Base-by-base conservation (phyloP, 495 filamentous ascomycete genomes). In the Jackrogersella multiformis region DNA sequence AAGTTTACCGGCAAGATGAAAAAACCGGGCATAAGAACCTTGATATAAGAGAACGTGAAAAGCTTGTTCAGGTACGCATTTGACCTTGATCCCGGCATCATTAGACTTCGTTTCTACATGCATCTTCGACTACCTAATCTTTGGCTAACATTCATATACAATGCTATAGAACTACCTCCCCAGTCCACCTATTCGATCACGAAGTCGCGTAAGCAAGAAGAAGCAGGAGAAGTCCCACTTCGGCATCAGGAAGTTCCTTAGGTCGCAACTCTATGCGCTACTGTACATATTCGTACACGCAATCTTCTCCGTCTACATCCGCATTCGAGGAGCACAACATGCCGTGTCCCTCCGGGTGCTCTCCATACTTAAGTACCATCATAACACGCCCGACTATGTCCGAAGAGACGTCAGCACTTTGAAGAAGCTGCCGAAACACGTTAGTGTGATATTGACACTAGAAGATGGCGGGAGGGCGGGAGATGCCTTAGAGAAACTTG, bases 311-410 rank as follows among this genome's bases (percentile, higher is more conserved):
- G 81, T 97, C 68, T 93, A 95, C 71, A 86, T 97, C 46, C 92
- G 92, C 30, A 76, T 93, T 44, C 86, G 94, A 34, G 88, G 90
- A 71, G 85, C 87, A 34, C 96, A 91, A 73, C 91, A 94, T 77
- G 87, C 87, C 21, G 81, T 95, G 34, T 78, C 87, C 45, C 88
- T 93, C 73, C 88, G 88, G 24, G 77, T 93, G 55, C 83, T 93
- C 66, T 89, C 92, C 9, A 81, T 98, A 62, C 82, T 93, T 21
- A 91, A 93, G 71, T 91, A 99, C 78, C 96, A 98, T 76, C 94
- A 98, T 77, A 88, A 91, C 42, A 94, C 93, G 1, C 95, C 95
- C 15, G 92, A 96, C 79, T 82, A 96, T 60, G 96, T 99, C 66
- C 85, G 87, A 68, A 86, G 89, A 62, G 95, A 99, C 81, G 91